phyloP scores from a whole-genome alignment of 495 filamentous ascomycete species.

The Trichoderma gamsii region DNA sequence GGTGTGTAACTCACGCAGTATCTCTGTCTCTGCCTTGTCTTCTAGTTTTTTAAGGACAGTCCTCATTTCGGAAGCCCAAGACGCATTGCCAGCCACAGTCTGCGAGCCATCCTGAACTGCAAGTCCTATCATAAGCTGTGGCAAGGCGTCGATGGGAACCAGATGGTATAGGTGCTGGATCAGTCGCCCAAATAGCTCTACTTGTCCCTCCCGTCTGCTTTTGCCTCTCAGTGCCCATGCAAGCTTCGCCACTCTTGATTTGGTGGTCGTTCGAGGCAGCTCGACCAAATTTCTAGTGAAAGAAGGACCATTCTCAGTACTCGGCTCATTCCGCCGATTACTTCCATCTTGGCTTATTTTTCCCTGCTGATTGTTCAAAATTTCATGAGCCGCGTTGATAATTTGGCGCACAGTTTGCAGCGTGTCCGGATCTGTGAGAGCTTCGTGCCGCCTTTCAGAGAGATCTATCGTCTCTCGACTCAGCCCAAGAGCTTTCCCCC shows the following conservation, averaged over 20 bases:
- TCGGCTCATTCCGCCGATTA: too few relatives aligned
- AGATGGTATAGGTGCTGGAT: conserved; percentile 17
- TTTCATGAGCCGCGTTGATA: conserved; percentile 16
- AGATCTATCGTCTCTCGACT: neutral
- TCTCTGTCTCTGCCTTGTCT: neutral
- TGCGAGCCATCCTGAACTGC: neutral
- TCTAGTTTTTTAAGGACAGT: neutral
- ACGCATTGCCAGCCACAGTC: neutral
- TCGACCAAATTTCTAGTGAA: neutral
- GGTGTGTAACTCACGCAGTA: neutral
- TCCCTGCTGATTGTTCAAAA: conserved; percentile 8
- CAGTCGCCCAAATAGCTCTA: conserved; percentile 18
- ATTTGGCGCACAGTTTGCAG: conserved; percentile 14
- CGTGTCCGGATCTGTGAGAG: conserved; percentile 17
- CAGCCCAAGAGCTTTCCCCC: conserved; percentile 17
- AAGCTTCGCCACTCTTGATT: conserved; percentile 17
- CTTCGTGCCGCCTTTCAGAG: conserved; percentile 7
- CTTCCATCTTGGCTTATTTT: neutral
- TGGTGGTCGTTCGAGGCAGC: neutral
- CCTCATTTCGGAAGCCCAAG: neutral
- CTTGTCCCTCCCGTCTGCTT: conserved; percentile 14
- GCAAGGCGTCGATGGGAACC: conserved; percentile 16
- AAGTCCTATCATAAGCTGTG: neutral
- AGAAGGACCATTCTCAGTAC: neutral
- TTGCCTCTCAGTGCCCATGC: conserved; percentile 20